Evolutionary conservation across 768 basidiomycete genomes (phyloP).

Genomic region (Mycena haematopus): DNA sequence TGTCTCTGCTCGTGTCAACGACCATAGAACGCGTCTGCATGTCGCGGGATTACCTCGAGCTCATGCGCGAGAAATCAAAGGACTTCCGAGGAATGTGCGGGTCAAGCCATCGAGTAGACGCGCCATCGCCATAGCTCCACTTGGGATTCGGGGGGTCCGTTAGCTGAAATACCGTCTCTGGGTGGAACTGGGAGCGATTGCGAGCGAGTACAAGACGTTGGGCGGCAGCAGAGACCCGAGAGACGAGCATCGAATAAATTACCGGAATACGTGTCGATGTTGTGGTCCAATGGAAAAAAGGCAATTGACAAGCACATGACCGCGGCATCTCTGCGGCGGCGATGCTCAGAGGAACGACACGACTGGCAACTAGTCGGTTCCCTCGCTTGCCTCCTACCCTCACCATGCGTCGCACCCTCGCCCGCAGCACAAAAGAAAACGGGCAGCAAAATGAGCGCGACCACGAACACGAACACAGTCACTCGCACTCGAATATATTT

Average conservation of each 20-base stretch:
- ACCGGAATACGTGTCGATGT: neutral
- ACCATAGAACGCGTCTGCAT: neutral
- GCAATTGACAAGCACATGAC: neutral
- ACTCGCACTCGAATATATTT: slow-evolving; percentile 39
- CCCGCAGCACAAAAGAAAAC: neutral
- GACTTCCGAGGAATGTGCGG: slow-evolving; percentile 42
- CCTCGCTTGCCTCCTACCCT: neutral
- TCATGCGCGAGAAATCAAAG: slow-evolving; percentile 46
- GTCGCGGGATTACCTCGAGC: slow-evolving; percentile 35
- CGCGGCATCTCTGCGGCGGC: too few relatives aligned
- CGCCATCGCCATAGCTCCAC: slow-evolving; percentile 52
- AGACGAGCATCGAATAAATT: slow-evolving; percentile 1
- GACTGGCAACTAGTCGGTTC: neutral
- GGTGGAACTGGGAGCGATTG: slow-evolving; percentile 24
- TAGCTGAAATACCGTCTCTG: slow-evolving; percentile 35
- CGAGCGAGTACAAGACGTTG: slow-evolving; percentile 1
- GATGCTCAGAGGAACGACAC: neutral
- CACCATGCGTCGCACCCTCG: slow-evolving; percentile 17
- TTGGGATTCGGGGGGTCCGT: slow-evolving; percentile 46
- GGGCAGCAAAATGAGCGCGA: slow-evolving; percentile 17
- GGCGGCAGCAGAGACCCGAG: neutral
- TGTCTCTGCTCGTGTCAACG: slow-evolving; percentile 37
- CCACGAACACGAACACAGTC: slow-evolving; percentile 47
- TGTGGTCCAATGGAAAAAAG: neutral
- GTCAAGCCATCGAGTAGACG: slow-evolving; percentile 12